Percentiles rank a stretch among this genome's conserved stretches.
Conservation (phyloP, 345 rosid species). For the Excoecaria cochinchinensis region DNA sequence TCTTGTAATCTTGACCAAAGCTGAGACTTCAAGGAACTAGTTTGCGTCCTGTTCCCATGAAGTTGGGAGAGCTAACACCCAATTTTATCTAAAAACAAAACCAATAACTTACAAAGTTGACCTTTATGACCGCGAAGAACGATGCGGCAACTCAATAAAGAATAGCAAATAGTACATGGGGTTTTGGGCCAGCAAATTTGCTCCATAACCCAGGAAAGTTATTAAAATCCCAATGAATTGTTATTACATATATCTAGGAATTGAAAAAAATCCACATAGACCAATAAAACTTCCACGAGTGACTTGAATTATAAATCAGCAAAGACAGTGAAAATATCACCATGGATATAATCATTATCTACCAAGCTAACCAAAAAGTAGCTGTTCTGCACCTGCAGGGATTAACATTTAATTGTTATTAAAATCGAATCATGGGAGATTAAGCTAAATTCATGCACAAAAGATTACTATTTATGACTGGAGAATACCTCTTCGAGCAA, state of each 20-base stretch:
- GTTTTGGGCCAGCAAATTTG: neutral
- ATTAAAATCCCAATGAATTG: constrained; percentile 27
- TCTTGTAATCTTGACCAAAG: too few relatives aligned
- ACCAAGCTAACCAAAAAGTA: constrained; percentile 91
- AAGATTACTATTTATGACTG: neutral
- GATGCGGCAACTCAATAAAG: neutral
- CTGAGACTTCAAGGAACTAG: too few relatives aligned
- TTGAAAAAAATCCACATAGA: neutral
- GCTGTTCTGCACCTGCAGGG: constrained; percentile 71
- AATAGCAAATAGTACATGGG: neutral
- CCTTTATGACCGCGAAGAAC: neutral
- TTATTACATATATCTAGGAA: constrained; percentile 13
- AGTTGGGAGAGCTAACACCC: neutral
- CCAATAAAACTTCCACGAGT: neutral
- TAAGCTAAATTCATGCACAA: neutral
- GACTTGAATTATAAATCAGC: constrained; percentile 45
- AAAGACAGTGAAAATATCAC: constrained; percentile 63
- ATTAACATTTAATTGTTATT: neutral
- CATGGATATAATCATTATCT: constrained; percentile 68
- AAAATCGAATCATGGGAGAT: neutral
- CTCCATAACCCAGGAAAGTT: neutral
- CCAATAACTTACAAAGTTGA: neutral
- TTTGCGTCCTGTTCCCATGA: neutral
- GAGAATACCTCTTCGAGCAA: constrained; percentile 68
- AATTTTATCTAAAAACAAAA: neutral